phyloP scores from a whole-genome alignment of 2,329 filamentous ascomycete genomes.

The Penicillium paneum region DNA sequence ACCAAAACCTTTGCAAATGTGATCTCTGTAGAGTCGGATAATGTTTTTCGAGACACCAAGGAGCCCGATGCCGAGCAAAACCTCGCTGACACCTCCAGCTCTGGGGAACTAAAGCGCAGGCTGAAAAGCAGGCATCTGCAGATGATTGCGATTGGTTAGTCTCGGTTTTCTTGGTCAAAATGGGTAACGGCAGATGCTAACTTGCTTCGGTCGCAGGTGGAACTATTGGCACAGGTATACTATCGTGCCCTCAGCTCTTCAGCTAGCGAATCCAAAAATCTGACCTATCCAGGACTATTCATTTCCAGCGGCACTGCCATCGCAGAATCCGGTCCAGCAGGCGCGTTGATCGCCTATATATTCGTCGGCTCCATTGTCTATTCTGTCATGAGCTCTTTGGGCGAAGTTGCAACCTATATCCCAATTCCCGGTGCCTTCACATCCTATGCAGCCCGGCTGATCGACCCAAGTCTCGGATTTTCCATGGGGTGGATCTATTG shows the following conservation, averaged over 20 bases:
- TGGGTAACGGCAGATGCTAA: slow-evolving; percentile 4
- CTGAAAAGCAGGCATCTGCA: slow-evolving; percentile 25
- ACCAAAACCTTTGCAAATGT: not conserved
- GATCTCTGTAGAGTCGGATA: slow-evolving; percentile 5
- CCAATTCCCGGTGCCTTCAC: slow-evolving; percentile 74
- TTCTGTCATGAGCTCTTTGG: slow-evolving; percentile 65
- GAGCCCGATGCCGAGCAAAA: slow-evolving; percentile 19
- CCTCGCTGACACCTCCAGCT: slow-evolving; percentile 8
- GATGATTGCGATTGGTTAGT: slow-evolving; percentile 26
- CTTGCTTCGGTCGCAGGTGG: slow-evolving; percentile 11
- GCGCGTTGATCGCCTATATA: slow-evolving; percentile 64
- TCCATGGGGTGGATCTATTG: slow-evolving; percentile 80
- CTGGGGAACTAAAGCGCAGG: slow-evolving; percentile 22
- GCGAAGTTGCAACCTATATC: slow-evolving; percentile 72
- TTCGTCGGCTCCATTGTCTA: slow-evolving; percentile 70
- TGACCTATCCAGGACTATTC: slow-evolving; percentile 56
- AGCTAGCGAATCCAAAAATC: not conserved
- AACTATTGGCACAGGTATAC: slow-evolving; percentile 26
- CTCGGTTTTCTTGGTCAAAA: not conserved
- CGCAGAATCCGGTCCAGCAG: slow-evolving; percentile 61
- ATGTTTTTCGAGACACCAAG: slow-evolving; percentile 17
- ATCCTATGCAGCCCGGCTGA: slow-evolving; percentile 69
- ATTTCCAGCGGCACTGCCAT: slow-evolving; percentile 64
- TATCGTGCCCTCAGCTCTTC: not conserved
- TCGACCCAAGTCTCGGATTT: slow-evolving; percentile 69